Conservation (phyloP, 345 rosid genomes). For the Populus euphratica region DNA sequence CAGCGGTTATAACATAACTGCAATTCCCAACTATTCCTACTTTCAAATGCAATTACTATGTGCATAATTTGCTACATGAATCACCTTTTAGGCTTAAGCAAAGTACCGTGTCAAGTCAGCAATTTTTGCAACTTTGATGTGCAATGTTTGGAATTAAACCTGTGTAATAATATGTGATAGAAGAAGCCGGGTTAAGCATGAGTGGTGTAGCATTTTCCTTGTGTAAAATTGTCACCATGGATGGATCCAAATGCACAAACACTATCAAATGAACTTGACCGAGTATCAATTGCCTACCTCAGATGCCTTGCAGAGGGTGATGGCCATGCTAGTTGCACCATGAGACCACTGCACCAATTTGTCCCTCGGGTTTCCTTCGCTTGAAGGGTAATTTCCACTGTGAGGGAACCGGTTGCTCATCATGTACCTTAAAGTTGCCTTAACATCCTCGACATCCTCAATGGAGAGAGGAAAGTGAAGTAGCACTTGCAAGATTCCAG, state of each 20-base stretch:
- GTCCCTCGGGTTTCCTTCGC: conserved; percentile 88
- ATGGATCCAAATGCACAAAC: not conserved
- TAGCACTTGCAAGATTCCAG: conserved; percentile 77
- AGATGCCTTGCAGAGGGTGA: conserved; percentile 82
- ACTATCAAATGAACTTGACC: not conserved
- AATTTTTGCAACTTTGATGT: not conserved
- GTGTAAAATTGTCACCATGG: too few relatives aligned
- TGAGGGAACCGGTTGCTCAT: conserved; percentile 73
- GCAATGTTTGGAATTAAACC: not conserved
- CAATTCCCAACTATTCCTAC: not conserved
- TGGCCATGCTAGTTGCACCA: conserved; percentile 75
- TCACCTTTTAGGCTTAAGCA: not conserved
- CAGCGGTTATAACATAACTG: not conserved
- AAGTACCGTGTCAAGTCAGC: not conserved
- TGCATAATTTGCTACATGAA: not conserved
- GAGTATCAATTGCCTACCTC: conserved; percentile 33
- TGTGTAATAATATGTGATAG: not conserved
- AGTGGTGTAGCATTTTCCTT: too few relatives aligned
- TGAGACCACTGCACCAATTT: conserved; percentile 88
- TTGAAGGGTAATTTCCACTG: conserved; percentile 83
- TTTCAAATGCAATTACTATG: not conserved
- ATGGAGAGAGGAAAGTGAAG: conserved; percentile 66
- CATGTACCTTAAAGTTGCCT: conserved; percentile 79
- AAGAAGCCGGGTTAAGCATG: not conserved
- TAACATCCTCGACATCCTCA: conserved; percentile 58